Base-by-base conservation (phyloP, 306 rosid species). In the Rosa persica region DNA sequence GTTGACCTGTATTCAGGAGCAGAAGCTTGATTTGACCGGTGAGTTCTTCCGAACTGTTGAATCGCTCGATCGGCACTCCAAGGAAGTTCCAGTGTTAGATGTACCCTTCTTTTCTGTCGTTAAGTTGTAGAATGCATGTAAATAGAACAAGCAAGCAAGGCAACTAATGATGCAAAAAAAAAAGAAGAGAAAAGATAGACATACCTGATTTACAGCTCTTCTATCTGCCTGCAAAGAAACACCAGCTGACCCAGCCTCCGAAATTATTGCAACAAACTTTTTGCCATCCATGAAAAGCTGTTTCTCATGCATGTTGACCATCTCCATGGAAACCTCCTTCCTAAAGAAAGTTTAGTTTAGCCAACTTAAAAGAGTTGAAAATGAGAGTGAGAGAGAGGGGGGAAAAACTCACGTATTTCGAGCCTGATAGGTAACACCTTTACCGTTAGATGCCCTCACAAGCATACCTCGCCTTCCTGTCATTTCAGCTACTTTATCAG, bases 381-480 rank as follows among this genome's bases (percentile, higher is more conserved):
- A 34, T 34, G 25, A 58, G 67, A 43, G 58, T 2, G 34, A 25
- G 30, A 44, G 62, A 30, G 58, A 30, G 39, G 36, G 54, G 22
- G 46, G 70, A n/a, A 38, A 52, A 81, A 86, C 99, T 89, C 81
- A 95, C 99, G 97, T 89, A 84, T 95, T 95, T 65, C 99, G 98
- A 84, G 97, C 90, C 85, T 89, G 98, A 83, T 95, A 95, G 75
- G 97, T 91, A 67, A 95, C 99, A 76, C 99, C 99, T 89, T 93
- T 95, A 58, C 99, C 99, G 44, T 78, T 81, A 81, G 99, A 64
- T 47, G 94, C 93, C 85, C 99, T 89, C 81, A 95, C 99, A 83
- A 95, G 96, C 99, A 95, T 95, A 80, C 99, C 99, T 82, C 99
- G 91, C 88, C 99, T 92, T 85, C 99, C 99, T 44, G 99, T 95